phyloP scores from a whole-genome alignment of 495 filamentous ascomycete genomes.

The Letharia columbiana region DNA sequence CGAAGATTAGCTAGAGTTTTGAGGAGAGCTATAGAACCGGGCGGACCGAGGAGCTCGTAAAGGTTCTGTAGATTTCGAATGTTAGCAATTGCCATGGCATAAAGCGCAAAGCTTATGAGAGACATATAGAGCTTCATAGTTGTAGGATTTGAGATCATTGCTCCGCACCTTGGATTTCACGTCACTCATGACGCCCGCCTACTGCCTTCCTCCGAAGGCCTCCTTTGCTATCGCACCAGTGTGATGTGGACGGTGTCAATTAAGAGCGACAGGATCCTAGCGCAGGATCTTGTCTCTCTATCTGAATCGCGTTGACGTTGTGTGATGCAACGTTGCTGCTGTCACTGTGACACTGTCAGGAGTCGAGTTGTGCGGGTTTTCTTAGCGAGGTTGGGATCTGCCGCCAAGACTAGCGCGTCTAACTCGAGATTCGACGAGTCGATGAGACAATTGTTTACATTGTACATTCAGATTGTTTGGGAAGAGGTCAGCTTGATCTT shows the following conservation, averaged over 20 bases:
- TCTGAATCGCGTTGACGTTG: not conserved
- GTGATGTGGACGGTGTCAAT: conserved; percentile 6
- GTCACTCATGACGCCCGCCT: conserved; percentile 26
- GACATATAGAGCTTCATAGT: not conserved
- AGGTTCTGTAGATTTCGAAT: conserved; percentile 51
- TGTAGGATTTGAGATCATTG: not conserved
- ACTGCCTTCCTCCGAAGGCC: conserved; percentile 28
- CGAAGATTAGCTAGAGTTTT: conserved; percentile 23
- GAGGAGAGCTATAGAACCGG: conserved; percentile 23
- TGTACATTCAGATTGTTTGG: too few relatives aligned
- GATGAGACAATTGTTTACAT: not conserved
- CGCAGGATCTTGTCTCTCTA: conserved; percentile 25
- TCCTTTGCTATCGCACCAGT: conserved; percentile 26
- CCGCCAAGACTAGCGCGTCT: conserved; percentile 4
- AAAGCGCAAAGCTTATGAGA: not conserved
- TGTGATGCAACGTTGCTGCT: not conserved
- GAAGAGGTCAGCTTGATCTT: not conserved
- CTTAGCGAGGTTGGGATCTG: conserved; percentile 17
- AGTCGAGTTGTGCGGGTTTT: conserved; percentile 18
- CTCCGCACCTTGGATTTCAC: conserved; percentile 29
- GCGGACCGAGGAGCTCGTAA: conserved; percentile 81
- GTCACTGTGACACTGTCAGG: not conserved
- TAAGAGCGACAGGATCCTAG: conserved; percentile 25
- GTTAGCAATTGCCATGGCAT: conserved; percentile 24
- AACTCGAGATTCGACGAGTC: not conserved